Conservation (phyloP, 2,329 filamentous ascomycete genomes). For the Cordyceps farinosa region DNA sequence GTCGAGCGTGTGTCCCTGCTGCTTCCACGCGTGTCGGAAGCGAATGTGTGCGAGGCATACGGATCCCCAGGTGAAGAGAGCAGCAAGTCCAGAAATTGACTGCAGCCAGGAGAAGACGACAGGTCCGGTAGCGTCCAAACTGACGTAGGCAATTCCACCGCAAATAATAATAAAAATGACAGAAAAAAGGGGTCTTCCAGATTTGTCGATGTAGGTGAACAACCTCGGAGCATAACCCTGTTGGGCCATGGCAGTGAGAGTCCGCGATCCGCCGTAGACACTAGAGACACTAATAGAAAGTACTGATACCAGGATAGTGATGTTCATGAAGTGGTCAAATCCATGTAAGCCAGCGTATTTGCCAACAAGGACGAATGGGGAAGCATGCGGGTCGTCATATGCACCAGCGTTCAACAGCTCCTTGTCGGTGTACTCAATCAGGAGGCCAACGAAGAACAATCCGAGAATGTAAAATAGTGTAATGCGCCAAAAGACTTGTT, state of each 20-base stretch:
- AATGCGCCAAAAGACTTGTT: constrained; percentile 67
- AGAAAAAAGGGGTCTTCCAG: constrained; percentile 52
- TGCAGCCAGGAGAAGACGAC: constrained; percentile 63
- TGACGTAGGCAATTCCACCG: constrained; percentile 49
- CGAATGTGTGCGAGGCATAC: constrained; percentile 68
- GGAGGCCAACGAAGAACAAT: constrained; percentile 49
- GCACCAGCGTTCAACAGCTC: constrained; percentile 46
- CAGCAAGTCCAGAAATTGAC: constrained; percentile 60
- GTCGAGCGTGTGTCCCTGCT: constrained; percentile 57
- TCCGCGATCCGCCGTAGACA: constrained; percentile 58
- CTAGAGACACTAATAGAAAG: constrained; percentile 57
- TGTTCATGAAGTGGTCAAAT: constrained; percentile 56
- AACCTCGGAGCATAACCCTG: constrained; percentile 56
- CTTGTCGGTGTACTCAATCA: constrained; percentile 44
- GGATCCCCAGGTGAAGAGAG: constrained; percentile 66
- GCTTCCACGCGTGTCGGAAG: constrained; percentile 61
- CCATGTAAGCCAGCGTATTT: constrained; percentile 50
- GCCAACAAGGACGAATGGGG: constrained; percentile 57
- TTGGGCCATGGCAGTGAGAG: constrained; percentile 55
- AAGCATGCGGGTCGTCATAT: constrained; percentile 37
- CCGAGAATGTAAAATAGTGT: constrained; percentile 53
- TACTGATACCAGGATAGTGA: constrained; percentile 56
- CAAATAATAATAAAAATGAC: constrained; percentile 46
- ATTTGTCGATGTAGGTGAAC: constrained; percentile 55
- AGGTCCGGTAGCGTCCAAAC: constrained; percentile 41